Conservation (phyloP, 2,329 filamentous ascomycete genomes). For the Orbilia brochopaga region DNA sequence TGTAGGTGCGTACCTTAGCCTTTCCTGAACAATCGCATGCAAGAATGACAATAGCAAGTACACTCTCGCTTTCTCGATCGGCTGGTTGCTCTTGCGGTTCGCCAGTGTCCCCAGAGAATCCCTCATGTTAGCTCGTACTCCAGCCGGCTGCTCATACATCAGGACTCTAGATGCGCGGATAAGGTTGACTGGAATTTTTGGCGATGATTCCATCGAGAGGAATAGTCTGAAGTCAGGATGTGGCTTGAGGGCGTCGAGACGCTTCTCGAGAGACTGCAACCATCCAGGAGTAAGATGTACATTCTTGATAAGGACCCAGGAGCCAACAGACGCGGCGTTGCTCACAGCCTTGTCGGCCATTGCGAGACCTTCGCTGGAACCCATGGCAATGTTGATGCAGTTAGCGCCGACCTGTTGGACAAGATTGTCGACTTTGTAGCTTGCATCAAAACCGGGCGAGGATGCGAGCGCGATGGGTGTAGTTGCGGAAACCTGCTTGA, state of each 20-base stretch:
- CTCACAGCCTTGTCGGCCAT: constrained; percentile 94
- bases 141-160: constrained; percentile 97
- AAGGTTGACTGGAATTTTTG: constrained; percentile 94
- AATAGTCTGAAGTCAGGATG: constrained; percentile 93
- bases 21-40: constrained; percentile 93
- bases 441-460: constrained; percentile 94
- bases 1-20: constrained; percentile 88
- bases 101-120: constrained; percentile 88
- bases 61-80: constrained; percentile 86
- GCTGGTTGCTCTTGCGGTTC: constrained; percentile 75
- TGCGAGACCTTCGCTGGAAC: constrained; percentile 89
- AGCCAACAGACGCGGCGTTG: constrained; percentile 87
- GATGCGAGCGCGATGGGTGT: constrained; percentile 91
- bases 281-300: constrained; percentile 94
- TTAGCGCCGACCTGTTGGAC: constrained; percentile 81
- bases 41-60: constrained; percentile 92
- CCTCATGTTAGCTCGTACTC: constrained; percentile 97
- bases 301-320: constrained; percentile 98
- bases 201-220: constrained; percentile 96
- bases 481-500: constrained; percentile 80
- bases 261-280: constrained; percentile 96
- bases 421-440: constrained; percentile 96
- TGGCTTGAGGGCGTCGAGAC: constrained; percentile 91
- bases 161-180: constrained; percentile 90
- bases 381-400: constrained; percentile 98